Evolutionary conservation across 805 yeast species (phyloP), one percentile per base, ranked within the genome.

Genomic region (Scheffersomyces coipomensis): DNA sequence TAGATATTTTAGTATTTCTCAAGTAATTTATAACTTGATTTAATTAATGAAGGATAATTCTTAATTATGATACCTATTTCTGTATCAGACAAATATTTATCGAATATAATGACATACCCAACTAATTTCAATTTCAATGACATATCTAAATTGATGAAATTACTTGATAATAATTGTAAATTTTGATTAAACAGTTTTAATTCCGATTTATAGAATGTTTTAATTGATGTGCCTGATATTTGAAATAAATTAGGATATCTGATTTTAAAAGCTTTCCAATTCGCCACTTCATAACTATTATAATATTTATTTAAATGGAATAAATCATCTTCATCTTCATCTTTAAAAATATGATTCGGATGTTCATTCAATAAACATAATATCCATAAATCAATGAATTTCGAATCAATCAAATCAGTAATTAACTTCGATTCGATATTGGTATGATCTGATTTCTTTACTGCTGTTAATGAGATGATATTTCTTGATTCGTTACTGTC

Each of bases 321-420:
- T 6, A 17, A 9, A 22, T 24, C 7, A 34, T 15, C 19, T 24
- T 15, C 21, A 4, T 17, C 13, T 5, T 12, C 10, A 29, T 24
- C 25, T 7, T 39, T 36, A 8, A 27, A 27, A 27, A 27, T 15
- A 5, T 24, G 7, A 8, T 24, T 16, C 8, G 49, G 29, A 2
- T 49, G 36, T 29, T 60, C 66, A 21, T 36, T 39, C 16, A 55
- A 37, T n/a, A 62, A 37, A 30, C 58, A 47, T 40, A 58, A 38
- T 19, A 75, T 51, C 76, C 78, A 79, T n/a, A 69, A 63, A 48
- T 79, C 85, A 44, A 73, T 72, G 19, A 45, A 45, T 17, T 36
- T 24, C n/a, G 16, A 21, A 42, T 81, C 83, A 4, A 79, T 48
- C 38, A 77, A 39, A 57, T 64, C 49, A 63, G 66, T 59, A 19